Percentiles rank a stretch among this genome's conserved stretches.
These are phyloP conservation scores for Paecilomyces fulvus DNA, from an alignment of 2,329 filamentous ascomycete species.

Conservation along the genomic window DNA sequence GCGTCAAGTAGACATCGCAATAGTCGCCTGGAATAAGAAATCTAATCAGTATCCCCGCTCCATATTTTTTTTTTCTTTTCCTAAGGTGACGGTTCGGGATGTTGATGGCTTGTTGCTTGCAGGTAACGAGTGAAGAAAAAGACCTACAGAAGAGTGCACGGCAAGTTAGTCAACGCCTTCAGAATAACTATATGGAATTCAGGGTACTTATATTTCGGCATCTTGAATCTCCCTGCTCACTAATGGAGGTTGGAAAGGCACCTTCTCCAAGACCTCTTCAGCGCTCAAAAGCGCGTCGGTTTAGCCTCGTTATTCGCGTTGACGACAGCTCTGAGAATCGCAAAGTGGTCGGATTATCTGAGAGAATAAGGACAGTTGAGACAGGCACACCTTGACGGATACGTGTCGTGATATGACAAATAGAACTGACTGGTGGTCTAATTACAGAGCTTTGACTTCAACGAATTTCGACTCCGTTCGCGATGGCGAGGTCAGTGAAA, in stretches of 20 bases:
- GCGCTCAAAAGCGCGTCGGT: slow-evolving; percentile 1
- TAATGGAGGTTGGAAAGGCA: neutral
- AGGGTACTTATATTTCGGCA: slow-evolving; percentile 74
- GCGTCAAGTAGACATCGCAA: slow-evolving; percentile 99
- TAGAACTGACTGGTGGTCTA: neutral
- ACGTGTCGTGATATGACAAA: neutral
- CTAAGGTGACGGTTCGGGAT: slow-evolving; percentile 5
- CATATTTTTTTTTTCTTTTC: slow-evolving; percentile 3
- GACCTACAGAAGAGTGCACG: slow-evolving; percentile 61
- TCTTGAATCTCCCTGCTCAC: slow-evolving; percentile 39
- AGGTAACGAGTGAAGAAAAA: slow-evolving; percentile 2
- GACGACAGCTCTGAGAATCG: neutral
- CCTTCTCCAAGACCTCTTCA: neutral
- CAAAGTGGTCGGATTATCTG: neutral
- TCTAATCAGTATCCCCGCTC: slow-evolving; percentile 13
- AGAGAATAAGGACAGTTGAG: neutral
- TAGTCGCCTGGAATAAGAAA: slow-evolving; percentile 61
- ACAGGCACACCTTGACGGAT: neutral
- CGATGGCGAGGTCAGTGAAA: neutral
- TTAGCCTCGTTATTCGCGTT: neutral
- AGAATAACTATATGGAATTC: slow-evolving; percentile 3
- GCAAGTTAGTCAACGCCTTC: slow-evolving; percentile 26
- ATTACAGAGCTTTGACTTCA: neutral
- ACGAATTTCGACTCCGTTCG: neutral
- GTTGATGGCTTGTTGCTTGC: slow-evolving; percentile 1